Evolutionary conservation across 2,329 filamentous ascomycete genomes (phyloP).

Genomic region (Neurospora sp.): DNA sequence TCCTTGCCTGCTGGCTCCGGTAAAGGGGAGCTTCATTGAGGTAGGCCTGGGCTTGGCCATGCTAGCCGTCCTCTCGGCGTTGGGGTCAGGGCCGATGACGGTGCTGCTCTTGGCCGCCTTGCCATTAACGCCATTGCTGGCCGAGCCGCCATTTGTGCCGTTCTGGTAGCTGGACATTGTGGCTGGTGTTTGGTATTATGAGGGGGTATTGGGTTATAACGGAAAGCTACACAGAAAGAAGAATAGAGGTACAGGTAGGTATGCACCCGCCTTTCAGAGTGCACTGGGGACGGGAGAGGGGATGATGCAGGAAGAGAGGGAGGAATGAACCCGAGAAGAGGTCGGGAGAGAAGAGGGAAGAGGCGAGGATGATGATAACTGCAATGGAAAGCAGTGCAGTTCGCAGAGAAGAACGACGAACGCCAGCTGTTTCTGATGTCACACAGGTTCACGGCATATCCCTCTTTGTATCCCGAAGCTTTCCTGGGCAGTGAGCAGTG

Average conservation of each 20-base stretch:
- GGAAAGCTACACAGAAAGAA: not conserved
- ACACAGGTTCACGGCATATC: not conserved
- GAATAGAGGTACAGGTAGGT: not conserved
- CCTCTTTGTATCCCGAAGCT: not conserved
- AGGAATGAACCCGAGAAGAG: not conserved
- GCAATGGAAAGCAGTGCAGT: not conserved
- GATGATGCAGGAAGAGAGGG: not conserved
- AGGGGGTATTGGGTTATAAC: not conserved
- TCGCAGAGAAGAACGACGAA: not conserved
- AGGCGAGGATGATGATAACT: not conserved
- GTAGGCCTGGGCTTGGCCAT: slow-evolving; percentile 14
- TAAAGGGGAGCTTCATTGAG: slow-evolving; percentile 12
- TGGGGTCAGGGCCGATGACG: not conserved
- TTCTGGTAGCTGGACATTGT: slow-evolving; percentile 12
- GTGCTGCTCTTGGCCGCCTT: not conserved
- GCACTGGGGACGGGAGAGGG: not conserved
- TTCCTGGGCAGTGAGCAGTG: not conserved
- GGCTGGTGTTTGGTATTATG: not conserved
- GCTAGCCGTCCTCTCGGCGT: slow-evolving; percentile 10
- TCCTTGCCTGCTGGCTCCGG: slow-evolving; percentile 23
- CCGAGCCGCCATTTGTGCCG: slow-evolving; percentile 1
- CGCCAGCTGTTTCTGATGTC: not conserved
- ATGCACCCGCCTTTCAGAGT: not conserved
- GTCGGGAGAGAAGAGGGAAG: not conserved
- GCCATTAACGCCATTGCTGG: slow-evolving; percentile 1